A percentile compares a stretch with the other conserved stretches of the same genome.
Conservation (phyloP, 495 filamentous ascomycete genomes). For the Astrothelium subdiscretum region DNA sequence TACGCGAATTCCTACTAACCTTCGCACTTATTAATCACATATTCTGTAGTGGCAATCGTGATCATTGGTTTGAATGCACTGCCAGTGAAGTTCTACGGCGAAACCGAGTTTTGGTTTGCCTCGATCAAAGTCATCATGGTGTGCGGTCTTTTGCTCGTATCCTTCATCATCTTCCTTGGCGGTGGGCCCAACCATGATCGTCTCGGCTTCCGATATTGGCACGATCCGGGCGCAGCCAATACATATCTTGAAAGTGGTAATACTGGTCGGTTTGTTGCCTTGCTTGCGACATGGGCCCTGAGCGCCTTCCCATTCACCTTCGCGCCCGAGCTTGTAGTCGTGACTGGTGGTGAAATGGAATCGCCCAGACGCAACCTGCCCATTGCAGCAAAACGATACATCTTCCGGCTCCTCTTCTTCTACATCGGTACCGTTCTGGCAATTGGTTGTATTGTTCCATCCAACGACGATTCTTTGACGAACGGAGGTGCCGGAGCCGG, state of each 20-base stretch:
- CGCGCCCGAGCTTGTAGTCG: conserved; percentile 43
- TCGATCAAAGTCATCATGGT: conserved; percentile 54
- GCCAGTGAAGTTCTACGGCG: conserved; percentile 37
- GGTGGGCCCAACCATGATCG: conserved; percentile 42
- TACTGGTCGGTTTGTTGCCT: conserved; percentile 35
- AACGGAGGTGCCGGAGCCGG: conserved; percentile 40
- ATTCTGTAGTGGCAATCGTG: conserved; percentile 9
- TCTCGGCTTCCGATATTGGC: conserved; percentile 30
- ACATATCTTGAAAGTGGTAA: conserved; percentile 36
- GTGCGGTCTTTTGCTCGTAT: conserved; percentile 52
- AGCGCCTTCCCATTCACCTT: conserved; percentile 46
- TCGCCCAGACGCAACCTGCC: conserved; percentile 38
- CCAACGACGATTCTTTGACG: conserved; percentile 41
- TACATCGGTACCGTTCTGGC: conserved; percentile 49
- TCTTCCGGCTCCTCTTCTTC: conserved; percentile 43
- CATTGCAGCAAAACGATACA: conserved; percentile 38
- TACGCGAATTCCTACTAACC: background rate
- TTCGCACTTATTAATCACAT: background rate
- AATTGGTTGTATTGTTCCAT: conserved; percentile 34
- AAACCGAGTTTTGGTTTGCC: conserved; percentile 50
- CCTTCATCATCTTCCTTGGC: conserved; percentile 55
- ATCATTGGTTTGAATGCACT: conserved; percentile 23
- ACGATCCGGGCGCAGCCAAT: conserved; percentile 26
- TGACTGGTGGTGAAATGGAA: conserved; percentile 37
- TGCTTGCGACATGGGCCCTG: conserved; percentile 32